phyloP scores from a whole-genome alignment of 1,139 yeast species.

The Geotrichum phurueaensis region DNA sequence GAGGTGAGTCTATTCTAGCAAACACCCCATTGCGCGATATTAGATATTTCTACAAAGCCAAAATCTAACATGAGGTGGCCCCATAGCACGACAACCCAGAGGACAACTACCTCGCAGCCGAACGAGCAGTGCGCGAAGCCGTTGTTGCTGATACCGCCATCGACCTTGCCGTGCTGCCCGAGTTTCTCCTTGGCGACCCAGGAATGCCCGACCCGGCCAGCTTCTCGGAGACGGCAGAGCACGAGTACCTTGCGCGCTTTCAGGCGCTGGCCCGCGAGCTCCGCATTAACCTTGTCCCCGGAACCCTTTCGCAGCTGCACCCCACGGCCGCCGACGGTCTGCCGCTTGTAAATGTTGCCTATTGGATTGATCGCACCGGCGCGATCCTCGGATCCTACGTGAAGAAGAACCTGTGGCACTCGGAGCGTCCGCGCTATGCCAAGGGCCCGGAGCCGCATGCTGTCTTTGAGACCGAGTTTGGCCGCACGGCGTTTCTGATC shows the following conservation, averaged over 20 bases:
- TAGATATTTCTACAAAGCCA: background rate
- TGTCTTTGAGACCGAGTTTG: constrained; percentile 23
- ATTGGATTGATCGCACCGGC: constrained; percentile 22
- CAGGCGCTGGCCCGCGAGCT: constrained; percentile 20
- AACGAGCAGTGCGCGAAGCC: background rate
- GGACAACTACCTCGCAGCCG: constrained; percentile 12
- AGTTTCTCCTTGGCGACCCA: constrained; percentile 18
- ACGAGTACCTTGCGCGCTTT: constrained; percentile 3
- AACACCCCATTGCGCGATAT: background rate
- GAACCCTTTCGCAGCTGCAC: constrained; percentile 14
- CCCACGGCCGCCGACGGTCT: constrained; percentile 3
- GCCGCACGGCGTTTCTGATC: constrained; percentile 20
- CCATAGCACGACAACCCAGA: constrained; percentile 6
- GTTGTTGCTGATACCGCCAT: background rate
- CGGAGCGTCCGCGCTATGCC: constrained; percentile 20
- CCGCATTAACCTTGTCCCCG: constrained; percentile 22
- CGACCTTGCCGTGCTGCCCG: constrained; percentile 18
- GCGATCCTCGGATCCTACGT: constrained; percentile 18
- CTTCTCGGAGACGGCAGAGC: constrained; percentile 1
- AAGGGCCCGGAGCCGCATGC: constrained; percentile 20
- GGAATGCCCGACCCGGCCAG: constrained; percentile 3
- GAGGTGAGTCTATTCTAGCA: background rate
- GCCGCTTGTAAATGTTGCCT: constrained; percentile 18
- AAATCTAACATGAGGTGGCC: background rate
- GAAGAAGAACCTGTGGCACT: constrained; percentile 23